phyloP scores from a whole-genome alignment of 2,329 filamentous ascomycete species.

The Onygena corvina region DNA sequence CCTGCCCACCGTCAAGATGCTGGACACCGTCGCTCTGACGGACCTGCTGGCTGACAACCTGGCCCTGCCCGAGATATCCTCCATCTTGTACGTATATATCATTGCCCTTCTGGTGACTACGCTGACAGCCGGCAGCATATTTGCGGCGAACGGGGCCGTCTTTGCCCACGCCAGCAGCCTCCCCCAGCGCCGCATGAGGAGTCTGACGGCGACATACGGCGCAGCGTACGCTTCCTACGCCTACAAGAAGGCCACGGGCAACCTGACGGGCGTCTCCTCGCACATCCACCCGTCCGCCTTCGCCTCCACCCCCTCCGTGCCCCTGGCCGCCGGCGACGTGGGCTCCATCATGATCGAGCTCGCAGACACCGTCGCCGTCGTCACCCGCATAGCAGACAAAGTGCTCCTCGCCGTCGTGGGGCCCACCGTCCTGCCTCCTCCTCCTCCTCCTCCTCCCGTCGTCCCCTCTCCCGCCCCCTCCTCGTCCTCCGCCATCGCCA shows the following conservation, averaged over 20 bases:
- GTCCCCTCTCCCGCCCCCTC: too few relatives aligned
- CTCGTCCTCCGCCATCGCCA: too few relatives aligned
- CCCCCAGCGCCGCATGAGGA: slow-evolving; percentile 30
- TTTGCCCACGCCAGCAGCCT: slow-evolving; percentile 33
- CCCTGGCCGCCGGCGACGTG: slow-evolving; percentile 32
- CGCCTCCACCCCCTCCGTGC: slow-evolving; percentile 30
- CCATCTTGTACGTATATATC: slow-evolving; percentile 27
- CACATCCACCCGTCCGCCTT: slow-evolving; percentile 34
- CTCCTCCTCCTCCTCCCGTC: neutral
- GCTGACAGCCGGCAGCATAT: slow-evolving; percentile 24
- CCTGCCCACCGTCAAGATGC: slow-evolving; percentile 34
- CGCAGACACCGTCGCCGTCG: slow-evolving; percentile 31
- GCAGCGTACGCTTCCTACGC: slow-evolving; percentile 35
- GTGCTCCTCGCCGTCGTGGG: slow-evolving; percentile 33
- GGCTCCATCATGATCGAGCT: slow-evolving; percentile 35
- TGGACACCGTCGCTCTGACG: slow-evolving; percentile 32
- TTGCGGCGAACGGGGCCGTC: slow-evolving; percentile 34
- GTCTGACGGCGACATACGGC: slow-evolving; percentile 33
- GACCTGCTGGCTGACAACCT: slow-evolving; percentile 34
- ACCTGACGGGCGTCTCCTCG: slow-evolving; percentile 33
- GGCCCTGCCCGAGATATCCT: slow-evolving; percentile 34
- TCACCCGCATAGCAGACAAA: slow-evolving; percentile 33
- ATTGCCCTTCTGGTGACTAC: neutral
- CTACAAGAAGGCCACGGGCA: slow-evolving; percentile 30
- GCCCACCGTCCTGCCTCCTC: slow-evolving; percentile 15